Evolutionary conservation across 2,329 filamentous ascomycete genomes (phyloP), one percentile per base, ranked within the genome.

Genomic region (Coniochaeta hoffmannii): DNA sequence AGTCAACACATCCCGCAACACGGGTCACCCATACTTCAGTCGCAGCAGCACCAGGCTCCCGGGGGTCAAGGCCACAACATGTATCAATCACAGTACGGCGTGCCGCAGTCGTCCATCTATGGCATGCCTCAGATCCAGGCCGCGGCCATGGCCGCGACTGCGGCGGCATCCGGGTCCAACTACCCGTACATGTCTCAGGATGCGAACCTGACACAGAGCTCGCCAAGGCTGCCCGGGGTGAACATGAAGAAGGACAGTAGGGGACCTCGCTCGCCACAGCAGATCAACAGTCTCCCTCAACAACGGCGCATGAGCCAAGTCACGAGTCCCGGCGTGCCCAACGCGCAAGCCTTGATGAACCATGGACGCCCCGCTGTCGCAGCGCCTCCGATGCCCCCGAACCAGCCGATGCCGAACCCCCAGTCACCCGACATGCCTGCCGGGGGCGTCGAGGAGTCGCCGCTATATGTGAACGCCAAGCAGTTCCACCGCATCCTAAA

Each of bases 401-500:
- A 81, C 9, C 87, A 87, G 66, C 77, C 81, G 60, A 86, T 87
- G 72, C 84, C 83, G 57, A 82, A 82, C 49, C 82, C 83, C 3
- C 85, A 89, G 59, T 93, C 90, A 1, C 89, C 90, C 8, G 92
- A 97, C 68, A 83, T 94, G 64, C 81, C 88, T 1, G 76, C 87
- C 3, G 78, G 80, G 14, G 81, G 81, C 14, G 85, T 86, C 4
- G 94, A 97, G 69, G 94, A 99, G 68, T 93, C 93, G 0, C 94
- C 94, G 0, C 77, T 99, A 1, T 99, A 99, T 64, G 94, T 99
- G 66, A 99, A 99, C 65, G 94, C 94, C 5, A 99, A 99, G 71
- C 94, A 99, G 66, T 99, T 99, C 64, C 94, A 99, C 69, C 88
- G 94, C 26, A 99, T 99, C 51, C 74, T 99, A 55, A 97, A 99